Base-by-base conservation (phyloP, 805 yeast species). In the Saccharomycopsis fermentans region DNA sequence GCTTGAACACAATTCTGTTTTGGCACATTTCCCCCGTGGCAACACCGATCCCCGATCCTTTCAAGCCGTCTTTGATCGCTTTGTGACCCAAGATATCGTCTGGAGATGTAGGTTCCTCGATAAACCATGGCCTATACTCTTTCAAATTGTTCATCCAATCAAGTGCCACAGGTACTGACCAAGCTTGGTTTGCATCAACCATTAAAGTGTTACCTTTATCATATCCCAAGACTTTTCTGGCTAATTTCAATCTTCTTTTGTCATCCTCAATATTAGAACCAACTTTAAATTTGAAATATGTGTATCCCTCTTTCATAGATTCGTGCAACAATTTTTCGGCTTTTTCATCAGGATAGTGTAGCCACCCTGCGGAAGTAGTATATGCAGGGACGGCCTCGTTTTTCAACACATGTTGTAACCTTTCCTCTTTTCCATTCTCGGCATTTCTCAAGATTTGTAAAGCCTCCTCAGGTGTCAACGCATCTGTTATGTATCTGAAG, bases 311-410 rank as follows among this genome's bases (percentile, higher is more conserved):
- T 35, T 64, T 73, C 40, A 71, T 60, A 50, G 74, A 68, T 56
- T 72, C 71, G 48, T 65, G 59, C 35, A 73, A 60, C 43, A 73
- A 62, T 16, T 60, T 55, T 52, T 69, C 68, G 74, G 74, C 73
- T 58, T 74, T 74, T 29, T 74, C 77, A 48, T 73, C 78, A 36
- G 66, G 62, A 61, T 71, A 74, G 6, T 75, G 77, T 17, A 74
- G 66, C 78, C 78, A 74, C 17, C 78, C 78, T 4, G 78, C 77
- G 37, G 74, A 67, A n/a, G 78, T 74, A 32, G 78, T 74, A 62
- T 74, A 74, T 4, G 75, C 75, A 2, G 77, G 78, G 26, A 74
- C 78, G 1, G 77, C 77, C 8, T 58, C 58, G 61, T 69, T 68
- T 35, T 65, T 62, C 17, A 62, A 52, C 4, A 76, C 77, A 19